phyloP scores from a whole-genome alignment of 139 green algal species.

The Micractinium conductrix region DNA sequence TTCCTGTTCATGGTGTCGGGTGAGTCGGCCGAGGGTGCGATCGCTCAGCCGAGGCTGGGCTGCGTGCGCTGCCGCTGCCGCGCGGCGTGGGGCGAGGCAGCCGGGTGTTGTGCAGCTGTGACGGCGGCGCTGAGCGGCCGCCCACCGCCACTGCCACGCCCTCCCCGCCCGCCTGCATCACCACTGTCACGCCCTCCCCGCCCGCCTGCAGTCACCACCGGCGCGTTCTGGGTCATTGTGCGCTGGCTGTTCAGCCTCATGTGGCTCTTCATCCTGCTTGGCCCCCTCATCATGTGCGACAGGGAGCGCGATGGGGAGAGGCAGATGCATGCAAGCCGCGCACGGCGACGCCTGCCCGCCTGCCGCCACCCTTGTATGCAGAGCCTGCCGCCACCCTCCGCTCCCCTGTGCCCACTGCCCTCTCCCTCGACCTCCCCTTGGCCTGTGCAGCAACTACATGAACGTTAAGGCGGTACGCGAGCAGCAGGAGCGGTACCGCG shows the following conservation, averaged over 20 bases:
- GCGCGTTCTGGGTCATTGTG: constrained; percentile 29
- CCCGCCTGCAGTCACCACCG: constrained; percentile 12
- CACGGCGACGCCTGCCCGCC: too few relatives aligned
- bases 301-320: not conserved
- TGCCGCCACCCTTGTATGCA: too few relatives aligned
- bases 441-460: constrained; percentile 22
- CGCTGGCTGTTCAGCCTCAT: constrained; percentile 18
- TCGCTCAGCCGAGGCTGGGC: too few relatives aligned
- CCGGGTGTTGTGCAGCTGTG: too few relatives aligned
- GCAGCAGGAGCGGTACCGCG: constrained; percentile 30
- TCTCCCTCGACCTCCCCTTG: not conserved
- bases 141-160: not conserved
- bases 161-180: not conserved
- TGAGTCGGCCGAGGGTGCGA: too few relatives aligned
- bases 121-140: too few relatives aligned
- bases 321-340: not conserved
- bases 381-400: not conserved
- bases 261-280: constrained; percentile 15
- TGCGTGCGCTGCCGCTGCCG: too few relatives aligned
- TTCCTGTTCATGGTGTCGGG: constrained; percentile 32
- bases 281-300: constrained; percentile 21
- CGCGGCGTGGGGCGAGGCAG: too few relatives aligned
- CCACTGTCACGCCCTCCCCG: not conserved
- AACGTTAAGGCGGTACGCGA: constrained; percentile 3
- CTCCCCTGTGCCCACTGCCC: not conserved